These are phyloP conservation scores for Aspergillus alliaceus DNA, from an alignment of 2,329 filamentous ascomycete species.

Conservation along the genomic window DNA sequence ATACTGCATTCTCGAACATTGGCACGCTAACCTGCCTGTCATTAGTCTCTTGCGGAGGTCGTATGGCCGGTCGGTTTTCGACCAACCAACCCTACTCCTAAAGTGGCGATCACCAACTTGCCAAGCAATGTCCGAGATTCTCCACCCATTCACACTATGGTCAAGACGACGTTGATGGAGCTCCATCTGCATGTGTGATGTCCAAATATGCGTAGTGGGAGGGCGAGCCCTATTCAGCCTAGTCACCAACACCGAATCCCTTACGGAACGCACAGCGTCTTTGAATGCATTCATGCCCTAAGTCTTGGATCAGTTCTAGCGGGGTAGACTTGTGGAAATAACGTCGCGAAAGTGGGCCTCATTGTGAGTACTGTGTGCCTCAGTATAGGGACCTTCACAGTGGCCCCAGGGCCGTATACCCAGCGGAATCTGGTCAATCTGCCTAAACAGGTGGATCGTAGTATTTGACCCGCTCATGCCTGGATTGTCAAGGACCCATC, in stretches of 20 bases:
- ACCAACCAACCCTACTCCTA: no score
- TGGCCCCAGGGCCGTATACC: background rate
- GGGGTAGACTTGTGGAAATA: background rate
- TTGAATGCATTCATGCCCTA: no score
- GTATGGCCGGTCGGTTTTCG: background rate
- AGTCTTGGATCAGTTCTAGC: no score
- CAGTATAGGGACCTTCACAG: background rate
- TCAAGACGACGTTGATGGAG: background rate
- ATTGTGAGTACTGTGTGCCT: background rate
- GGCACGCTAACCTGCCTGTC: background rate
- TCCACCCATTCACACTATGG: background rate
- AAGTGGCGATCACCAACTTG: background rate
- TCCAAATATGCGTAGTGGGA: background rate
- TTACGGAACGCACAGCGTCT: no score
- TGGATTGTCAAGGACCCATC: background rate
- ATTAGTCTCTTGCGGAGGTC: no score
- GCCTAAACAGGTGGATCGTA: background rate
- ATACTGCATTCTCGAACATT: background rate
- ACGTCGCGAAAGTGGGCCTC: background rate
- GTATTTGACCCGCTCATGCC: background rate
- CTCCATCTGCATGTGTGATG: no score
- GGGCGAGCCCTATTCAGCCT: no score
- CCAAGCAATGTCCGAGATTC: background rate
- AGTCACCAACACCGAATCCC: no score
- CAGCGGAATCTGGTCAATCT: background rate